Evolutionary conservation across 2,329 filamentous ascomycete species (phyloP).

Genomic region (Fusarium pseudonygamai): DNA sequence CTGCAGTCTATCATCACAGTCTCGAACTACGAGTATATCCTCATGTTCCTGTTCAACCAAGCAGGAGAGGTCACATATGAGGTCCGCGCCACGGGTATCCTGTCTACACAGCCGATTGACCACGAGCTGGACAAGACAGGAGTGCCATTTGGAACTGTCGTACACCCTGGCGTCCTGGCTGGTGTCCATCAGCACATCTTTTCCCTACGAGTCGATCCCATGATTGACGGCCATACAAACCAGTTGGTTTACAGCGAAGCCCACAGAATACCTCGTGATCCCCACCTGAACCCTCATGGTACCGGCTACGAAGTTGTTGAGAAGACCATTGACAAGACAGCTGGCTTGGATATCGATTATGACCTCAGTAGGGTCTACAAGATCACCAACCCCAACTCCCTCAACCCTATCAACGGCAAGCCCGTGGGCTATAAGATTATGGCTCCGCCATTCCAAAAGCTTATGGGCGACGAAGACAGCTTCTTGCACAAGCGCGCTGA

Average conservation of each 20-base stretch:
- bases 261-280: constrained; percentile 51
- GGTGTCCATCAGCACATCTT: constrained; percentile 78
- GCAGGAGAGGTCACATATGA: constrained; percentile 70
- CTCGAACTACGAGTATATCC: constrained; percentile 54
- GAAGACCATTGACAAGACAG: constrained; percentile 50
- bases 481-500: constrained; percentile 53
- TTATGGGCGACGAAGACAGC: constrained; percentile 58
- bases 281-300: constrained; percentile 67
- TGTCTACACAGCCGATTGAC: constrained; percentile 69
- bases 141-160: constrained; percentile 67
- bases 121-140: constrained; percentile 61
- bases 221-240: constrained; percentile 64
- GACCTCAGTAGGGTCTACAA: constrained; percentile 60
- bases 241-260: constrained; percentile 57
- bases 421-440: constrained; percentile 61
- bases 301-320: constrained; percentile 68
- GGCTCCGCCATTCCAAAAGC: constrained; percentile 56
- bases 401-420: constrained; percentile 47
- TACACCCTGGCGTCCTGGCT: constrained; percentile 70
- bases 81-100: constrained; percentile 72
- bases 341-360: constrained; percentile 58
- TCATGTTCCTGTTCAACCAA: constrained; percentile 66
- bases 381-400: constrained; percentile 55
- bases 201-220: constrained; percentile 70
- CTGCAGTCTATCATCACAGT: constrained; percentile 75